phyloP scores from a whole-genome alignment of 139 green algal species.

The Penium margaritaceum region DNA sequence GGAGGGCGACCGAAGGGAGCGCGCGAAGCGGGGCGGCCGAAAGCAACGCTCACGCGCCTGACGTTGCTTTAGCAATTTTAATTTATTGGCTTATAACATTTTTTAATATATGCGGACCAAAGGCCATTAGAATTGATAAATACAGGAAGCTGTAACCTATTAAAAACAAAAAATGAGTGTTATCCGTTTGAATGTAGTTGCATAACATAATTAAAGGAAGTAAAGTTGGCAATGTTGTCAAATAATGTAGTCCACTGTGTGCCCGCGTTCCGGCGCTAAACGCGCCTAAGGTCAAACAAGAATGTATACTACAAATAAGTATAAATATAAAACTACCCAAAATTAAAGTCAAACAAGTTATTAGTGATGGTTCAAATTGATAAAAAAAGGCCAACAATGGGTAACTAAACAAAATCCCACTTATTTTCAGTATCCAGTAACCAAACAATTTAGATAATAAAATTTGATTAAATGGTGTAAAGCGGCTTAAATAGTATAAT shows the following conservation, averaged over 20 bases:
- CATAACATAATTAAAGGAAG: slow-evolving; percentile 4
- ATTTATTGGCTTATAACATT: slow-evolving; percentile 8
- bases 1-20: no score
- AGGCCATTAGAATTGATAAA: background rate
- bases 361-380: background rate
- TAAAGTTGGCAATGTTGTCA: background rate
- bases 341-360: slow-evolving; percentile 6
- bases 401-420: slow-evolving; percentile 2
- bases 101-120: slow-evolving; percentile 1
- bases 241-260: slow-evolving; percentile 1
- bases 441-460: slow-evolving; percentile 5
- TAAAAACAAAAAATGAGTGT: slow-evolving; percentile 8
- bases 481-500: background rate
- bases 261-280: no score
- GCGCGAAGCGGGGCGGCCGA: no score
- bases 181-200: slow-evolving; percentile 1
- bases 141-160: background rate
- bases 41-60: no score
- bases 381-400: slow-evolving; percentile 8
- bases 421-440: slow-evolving; percentile 3
- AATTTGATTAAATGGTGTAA: background rate
- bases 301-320: slow-evolving; percentile 1
- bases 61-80: no score
- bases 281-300: slow-evolving; percentile 3
- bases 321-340: slow-evolving; percentile 5